phyloP scores from a whole-genome alignment of 805 yeast species.

The Candida mattraensis region DNA sequence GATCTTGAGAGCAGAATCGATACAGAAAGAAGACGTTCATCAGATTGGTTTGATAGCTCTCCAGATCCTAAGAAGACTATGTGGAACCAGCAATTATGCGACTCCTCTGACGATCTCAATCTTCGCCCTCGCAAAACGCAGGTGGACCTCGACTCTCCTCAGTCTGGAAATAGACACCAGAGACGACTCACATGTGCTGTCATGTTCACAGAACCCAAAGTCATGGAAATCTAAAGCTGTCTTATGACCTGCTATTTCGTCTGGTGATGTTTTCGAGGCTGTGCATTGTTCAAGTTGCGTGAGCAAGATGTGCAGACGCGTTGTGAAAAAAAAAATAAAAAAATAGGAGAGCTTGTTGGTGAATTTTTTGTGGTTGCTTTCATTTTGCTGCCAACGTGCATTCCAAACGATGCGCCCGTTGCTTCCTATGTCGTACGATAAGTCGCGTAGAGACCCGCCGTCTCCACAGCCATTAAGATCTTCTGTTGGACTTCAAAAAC shows the following conservation, averaged over 20 bases:
- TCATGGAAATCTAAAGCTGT: constrained; percentile 24
- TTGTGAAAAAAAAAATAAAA: too few species aligned
- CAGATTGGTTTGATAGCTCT: constrained; percentile 3
- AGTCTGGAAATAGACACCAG: constrained; percentile 33
- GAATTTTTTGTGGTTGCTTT: not conserved
- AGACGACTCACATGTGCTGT: constrained; percentile 48
- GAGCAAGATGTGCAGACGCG: too few species aligned
- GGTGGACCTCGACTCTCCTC: not conserved
- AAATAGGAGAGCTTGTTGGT: not conserved
- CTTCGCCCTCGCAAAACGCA: too few species aligned
- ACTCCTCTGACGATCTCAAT: too few species aligned
- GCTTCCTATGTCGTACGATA: constrained; percentile 51
- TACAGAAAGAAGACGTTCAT: constrained; percentile 7
- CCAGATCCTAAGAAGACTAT: constrained; percentile 1
- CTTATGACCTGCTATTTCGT: not conserved
- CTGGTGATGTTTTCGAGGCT: constrained; percentile 2
- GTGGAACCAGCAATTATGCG: too few species aligned
- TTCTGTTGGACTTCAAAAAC: too few species aligned
- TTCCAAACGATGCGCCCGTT: constrained; percentile 31
- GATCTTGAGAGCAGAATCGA: constrained; percentile 5
- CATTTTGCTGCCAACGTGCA: too few species aligned
- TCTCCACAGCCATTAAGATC: not conserved
- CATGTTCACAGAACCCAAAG: constrained; percentile 41
- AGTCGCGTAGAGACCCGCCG: constrained; percentile 36
- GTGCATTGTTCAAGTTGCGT: constrained; percentile 6